Percentiles rank a stretch among this genome's conserved stretches.
Conservation (phyloP, 192 early-diverging fungal genomes). For the Chytriomyces hyalinus region DNA sequence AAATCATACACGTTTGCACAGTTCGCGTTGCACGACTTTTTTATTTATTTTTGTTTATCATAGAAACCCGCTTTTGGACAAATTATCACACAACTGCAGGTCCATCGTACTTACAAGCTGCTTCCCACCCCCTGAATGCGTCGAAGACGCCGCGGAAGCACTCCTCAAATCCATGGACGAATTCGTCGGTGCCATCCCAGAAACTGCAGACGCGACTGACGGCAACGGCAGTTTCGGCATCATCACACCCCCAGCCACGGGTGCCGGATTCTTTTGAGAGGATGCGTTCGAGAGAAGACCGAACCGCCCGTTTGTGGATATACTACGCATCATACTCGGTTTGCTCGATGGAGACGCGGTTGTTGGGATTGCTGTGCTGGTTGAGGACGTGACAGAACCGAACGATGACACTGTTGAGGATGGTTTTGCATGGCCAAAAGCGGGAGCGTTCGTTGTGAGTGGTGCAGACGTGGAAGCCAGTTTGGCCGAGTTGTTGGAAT, state of each 20-base stretch:
- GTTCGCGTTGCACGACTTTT: too few relatives aligned
- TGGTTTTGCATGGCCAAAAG: too few relatives aligned
- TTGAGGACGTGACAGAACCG: too few relatives aligned
- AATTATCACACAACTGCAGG: constrained; percentile 13
- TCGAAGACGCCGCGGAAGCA: neutral
- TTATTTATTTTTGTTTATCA: neutral
- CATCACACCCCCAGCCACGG: neutral
- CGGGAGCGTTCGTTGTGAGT: too few relatives aligned
- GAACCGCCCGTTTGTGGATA: neutral
- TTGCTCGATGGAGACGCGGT: too few relatives aligned
- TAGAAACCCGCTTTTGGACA: constrained; percentile 14
- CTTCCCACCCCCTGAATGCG: too few relatives aligned
- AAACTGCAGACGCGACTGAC: neutral
- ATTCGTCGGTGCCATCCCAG: neutral
- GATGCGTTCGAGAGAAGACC: neutral
- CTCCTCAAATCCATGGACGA: neutral
- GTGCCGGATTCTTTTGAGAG: too few relatives aligned
- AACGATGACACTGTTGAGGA: too few relatives aligned
- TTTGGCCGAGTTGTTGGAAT: neutral
- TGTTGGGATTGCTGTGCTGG: too few relatives aligned
- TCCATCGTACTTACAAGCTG: constrained; percentile 23
- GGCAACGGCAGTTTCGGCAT: neutral
- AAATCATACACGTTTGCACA: too few relatives aligned
- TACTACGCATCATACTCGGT: neutral
- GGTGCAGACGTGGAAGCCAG: too few relatives aligned